Percentiles rank a stretch among this genome's conserved stretches.
phyloP scores from a whole-genome alignment of 2,329 filamentous ascomycete species.

The Penicillium sp. region DNA sequence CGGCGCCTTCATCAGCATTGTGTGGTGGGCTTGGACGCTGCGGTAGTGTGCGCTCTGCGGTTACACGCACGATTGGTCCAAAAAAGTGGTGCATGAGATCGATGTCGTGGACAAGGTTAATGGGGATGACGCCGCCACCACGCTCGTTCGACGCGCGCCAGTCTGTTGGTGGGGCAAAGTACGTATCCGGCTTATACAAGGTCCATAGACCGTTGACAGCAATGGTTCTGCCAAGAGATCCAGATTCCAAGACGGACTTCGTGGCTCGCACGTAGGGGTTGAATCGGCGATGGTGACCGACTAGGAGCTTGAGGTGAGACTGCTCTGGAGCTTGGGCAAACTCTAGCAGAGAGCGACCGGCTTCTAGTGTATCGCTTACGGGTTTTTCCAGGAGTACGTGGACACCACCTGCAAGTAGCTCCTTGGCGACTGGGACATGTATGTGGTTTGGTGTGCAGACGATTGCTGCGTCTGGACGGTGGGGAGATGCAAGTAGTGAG shows the following conservation, averaged over 20 bases:
- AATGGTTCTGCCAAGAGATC: conserved; percentile 48
- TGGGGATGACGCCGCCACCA: conserved; percentile 55
- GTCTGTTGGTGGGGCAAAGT: conserved; percentile 50
- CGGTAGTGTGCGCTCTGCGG: conserved; percentile 49
- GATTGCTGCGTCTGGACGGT: conserved; percentile 55
- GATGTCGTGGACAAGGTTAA: conserved; percentile 63
- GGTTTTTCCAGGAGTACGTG: conserved; percentile 61
- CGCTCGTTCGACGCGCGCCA: conserved; percentile 48
- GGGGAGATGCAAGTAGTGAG: conserved; percentile 41
- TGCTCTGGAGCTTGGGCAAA: conserved; percentile 19
- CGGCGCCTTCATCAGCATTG: conserved; percentile 57
- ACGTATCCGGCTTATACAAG: conserved; percentile 51
- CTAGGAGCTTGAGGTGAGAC: conserved; percentile 47
- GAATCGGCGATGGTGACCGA: conserved; percentile 61
- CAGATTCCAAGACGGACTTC: conserved; percentile 46
- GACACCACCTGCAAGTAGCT: conserved; percentile 50
- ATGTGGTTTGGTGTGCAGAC: conserved; percentile 62
- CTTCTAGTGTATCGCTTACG: conserved; percentile 43
- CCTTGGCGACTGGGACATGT: conserved; percentile 53
- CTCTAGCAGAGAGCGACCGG: conserved; percentile 23
- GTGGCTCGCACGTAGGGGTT: conserved; percentile 56
- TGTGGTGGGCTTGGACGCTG: conserved; percentile 42
- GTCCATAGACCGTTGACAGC: conserved; percentile 59
- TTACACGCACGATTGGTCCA: conserved; percentile 53
- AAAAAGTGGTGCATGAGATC: conserved; percentile 59